phyloP scores from a whole-genome alignment of 192 early-diverging fungal species.

The Coemansia sp. region DNA sequence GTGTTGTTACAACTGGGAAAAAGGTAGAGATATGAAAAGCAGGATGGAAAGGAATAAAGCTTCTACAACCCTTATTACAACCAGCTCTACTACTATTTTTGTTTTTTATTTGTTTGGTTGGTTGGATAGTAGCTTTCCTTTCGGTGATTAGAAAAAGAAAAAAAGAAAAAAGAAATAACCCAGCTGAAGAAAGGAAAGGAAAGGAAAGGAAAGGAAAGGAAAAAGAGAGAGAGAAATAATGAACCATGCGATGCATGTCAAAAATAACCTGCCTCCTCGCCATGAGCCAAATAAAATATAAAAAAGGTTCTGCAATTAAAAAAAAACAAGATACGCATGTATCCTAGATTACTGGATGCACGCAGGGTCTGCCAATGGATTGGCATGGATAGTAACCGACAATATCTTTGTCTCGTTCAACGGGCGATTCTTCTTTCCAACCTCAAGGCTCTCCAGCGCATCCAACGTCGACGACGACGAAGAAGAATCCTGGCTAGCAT shows the following conservation, averaged over 20 bases:
- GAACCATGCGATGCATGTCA: not conserved
- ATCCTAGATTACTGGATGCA: constrained; percentile 15
- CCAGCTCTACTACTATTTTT: too few species aligned
- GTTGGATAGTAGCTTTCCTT: too few species aligned
- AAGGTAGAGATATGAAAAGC: too few species aligned
- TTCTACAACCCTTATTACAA: too few species aligned
- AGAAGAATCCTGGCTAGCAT: constrained; percentile 64
- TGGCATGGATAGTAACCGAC: constrained; percentile 88
- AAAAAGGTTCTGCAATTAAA: not conserved
- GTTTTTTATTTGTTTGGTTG: too few species aligned
- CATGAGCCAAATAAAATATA: not conserved
- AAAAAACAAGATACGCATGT: not conserved
- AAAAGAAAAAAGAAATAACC: not conserved
- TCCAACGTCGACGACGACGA: constrained; percentile 61
- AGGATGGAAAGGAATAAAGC: too few species aligned
- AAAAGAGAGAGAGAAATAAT: not conserved
- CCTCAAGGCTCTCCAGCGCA: constrained; percentile 82
- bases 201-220: not conserved
- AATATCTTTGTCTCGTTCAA: constrained; percentile 74
- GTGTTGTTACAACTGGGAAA: too few species aligned
- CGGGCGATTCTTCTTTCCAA: constrained; percentile 81
- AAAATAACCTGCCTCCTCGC: not conserved
- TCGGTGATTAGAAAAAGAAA: not conserved
- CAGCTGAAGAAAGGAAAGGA: not conserved
- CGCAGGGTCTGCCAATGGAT: constrained; percentile 80